Evolutionary conservation across 1,284 basidiomycete species (phyloP), one percentile per base, ranked within the genome.

Genomic region (Melampsora abietis-canadensis): DNA sequence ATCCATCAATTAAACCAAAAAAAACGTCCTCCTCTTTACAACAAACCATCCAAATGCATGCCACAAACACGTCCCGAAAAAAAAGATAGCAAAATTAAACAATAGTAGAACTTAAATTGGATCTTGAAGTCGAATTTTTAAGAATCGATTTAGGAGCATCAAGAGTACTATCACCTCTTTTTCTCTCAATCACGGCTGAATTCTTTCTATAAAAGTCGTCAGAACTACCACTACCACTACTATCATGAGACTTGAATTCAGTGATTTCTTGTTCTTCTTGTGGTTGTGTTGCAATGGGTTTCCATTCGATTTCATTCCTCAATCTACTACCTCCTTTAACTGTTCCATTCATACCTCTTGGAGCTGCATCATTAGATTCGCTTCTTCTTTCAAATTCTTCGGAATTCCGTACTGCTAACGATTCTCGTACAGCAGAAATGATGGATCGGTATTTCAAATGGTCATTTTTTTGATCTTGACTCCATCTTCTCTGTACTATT

Each of bases 251-350:
- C 21, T 21, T 21, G 14, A 2, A 21, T 21, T 57, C 12, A 21
- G n/a, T 57, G 27, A 57, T 57, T 8, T 21, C 21, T 57, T 57
- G 21, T 21, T 21, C 21, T 57, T 57, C 51, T 44, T 12, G 8
- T 14, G 40, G 40, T 44, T 44, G 10, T 12, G 24, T 48, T 15
- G 27, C 15, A 21, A 72, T 24, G 24, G 63, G 24, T 31, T 63
- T 72, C 68, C 68, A 72, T 34, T 72, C 68, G 21, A 72, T 57
- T 47, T 74, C 70, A 57, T 74, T 66, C 51, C 44, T 74, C 30
- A 74, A 30, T 31, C 70, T 47, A 47, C 70, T 74, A 7, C n/a
- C 37, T 64, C 34, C n/a, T n/a, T 61, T 31, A 4, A 44, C n/a
- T 12, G 34, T 21, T 6, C 27, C 34, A 15, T 30, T 65, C 62